phyloP scores from a whole-genome alignment of 768 basidiomycete genomes.

The Psilocybe tampanensis region DNA sequence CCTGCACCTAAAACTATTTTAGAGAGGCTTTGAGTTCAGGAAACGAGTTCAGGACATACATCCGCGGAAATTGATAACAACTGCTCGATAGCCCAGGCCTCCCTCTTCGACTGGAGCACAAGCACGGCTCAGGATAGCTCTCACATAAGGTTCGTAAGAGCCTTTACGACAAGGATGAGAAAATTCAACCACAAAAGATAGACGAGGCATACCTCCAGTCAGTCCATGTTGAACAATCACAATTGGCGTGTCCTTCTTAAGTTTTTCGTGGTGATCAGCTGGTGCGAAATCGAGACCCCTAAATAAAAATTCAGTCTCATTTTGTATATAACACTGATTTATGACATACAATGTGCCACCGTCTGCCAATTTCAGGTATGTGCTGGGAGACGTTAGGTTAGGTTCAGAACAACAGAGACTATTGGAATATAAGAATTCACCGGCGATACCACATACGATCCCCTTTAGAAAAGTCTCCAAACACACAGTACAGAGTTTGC shows the following conservation, averaged over 20 bases:
- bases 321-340: not conserved
- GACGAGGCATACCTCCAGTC: constrained; percentile 44
- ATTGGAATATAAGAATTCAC: no score
- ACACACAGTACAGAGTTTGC: constrained; percentile 61
- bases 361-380: constrained; percentile 52
- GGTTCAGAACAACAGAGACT: not conserved
- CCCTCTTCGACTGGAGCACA: constrained; percentile 71
- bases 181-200: not conserved
- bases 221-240: constrained; percentile 62
- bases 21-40: constrained; percentile 12
- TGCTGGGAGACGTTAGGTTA: constrained; percentile 28
- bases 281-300: constrained; percentile 74
- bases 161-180: constrained; percentile 43
- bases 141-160: constrained; percentile 89
- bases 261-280: constrained; percentile 32
- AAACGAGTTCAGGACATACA: constrained; percentile 51
- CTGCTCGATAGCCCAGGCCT: constrained; percentile 89
- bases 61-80: constrained; percentile 91
- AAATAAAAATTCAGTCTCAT: constrained; percentile 6
- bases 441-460: constrained; percentile 60
- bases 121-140: constrained; percentile 76
- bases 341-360: constrained; percentile 64
- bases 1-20: constrained; percentile 66
- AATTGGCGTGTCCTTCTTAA: constrained; percentile 48
- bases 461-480: constrained; percentile 60